Evolutionary conservation across 73 alveolate species (phyloP), one percentile per base, ranked within the genome.

Genomic region (Paramecium pentaurelia): DNA sequence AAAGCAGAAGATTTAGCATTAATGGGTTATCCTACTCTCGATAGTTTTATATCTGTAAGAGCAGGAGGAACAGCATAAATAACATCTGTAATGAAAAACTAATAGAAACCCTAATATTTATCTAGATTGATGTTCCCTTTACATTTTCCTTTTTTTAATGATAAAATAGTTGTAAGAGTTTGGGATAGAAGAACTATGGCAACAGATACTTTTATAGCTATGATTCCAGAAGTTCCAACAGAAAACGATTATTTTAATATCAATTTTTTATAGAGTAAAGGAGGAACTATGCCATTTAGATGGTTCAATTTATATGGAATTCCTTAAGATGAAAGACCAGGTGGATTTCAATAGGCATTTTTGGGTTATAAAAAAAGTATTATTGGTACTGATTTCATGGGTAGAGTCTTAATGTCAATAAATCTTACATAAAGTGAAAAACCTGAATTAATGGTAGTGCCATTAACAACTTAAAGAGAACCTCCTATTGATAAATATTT

Each of bases 301-400:
- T 97, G 99, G 99, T 49, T 96, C 44, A 95, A 96, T 92, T 88
- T 97, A 2, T 97, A 97, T 92, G 99, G 99, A 12, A 92, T 92
- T 22, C 97, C 95, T 32, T 95, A 94, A 8, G 83, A 93, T 47
- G 98, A 97, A 71, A 86, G 97, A 83, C 88, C 95, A 20, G 58
- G 59, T 42, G 83, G 36, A 45, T 42, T 36, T 36, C 18, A 80
- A 80, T 27, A 40, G 30, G 34, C 71, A 9, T 80, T 80, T 49
- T 18, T 80, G 1, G 75, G 75, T n/a, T 60, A 40, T 42, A 93
- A 93, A 93, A 93, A 88, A 71, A 86, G 47, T 45, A 85, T 93
- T 5, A 97, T 94, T 68, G 99, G 99, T 9, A 87, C 98, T 44
- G 89, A 92, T 42, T 97, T 86, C 88, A 64, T 96, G 90, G 99